Base-by-base conservation (phyloP, 805 yeast species). In the Teunomyces tritomae region DNA sequence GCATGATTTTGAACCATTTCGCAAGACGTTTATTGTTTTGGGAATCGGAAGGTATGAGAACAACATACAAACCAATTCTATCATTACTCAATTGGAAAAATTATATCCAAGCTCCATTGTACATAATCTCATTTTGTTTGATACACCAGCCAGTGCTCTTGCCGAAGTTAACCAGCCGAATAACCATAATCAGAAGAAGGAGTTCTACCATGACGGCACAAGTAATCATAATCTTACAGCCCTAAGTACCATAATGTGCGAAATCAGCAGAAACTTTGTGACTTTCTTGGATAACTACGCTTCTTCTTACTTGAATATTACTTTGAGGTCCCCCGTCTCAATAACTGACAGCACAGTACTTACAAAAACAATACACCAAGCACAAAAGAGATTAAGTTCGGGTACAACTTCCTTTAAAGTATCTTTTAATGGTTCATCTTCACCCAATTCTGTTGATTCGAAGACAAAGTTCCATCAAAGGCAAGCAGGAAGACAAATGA, bases 1-100 rank as follows among this genome's bases (percentile, higher is more conserved):
- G 36, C 88, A 86, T 55, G 98, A 92, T 64, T 82, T 92, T 53
- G 97, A 94, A 66, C 96, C 97, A 1, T 89, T 79, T 65, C 69
- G 97, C 44, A 89, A 89, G 59, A 81, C 87, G 0, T 80, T 89
- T 55, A 74, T 85, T 6, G 82, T 84, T 4, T 42, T 79, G 6
- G 83, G 82, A 0, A 49, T 76, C 11, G 71, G 75, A 1, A 53
- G 60, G 17, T 72, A 70, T 61, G 49, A 44, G 4, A 50, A 43
- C 4, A 40, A 44, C 5, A 29, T 43, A 1, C 49, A 53, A 10
- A 39, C 41, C 7, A 20, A 37, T 6, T 8, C 4, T 16, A n/a
- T 26, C 37, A 52, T 78, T 37, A 57, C 52, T 1, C 60, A 64
- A n/a, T 69, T 90, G 44, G 72, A 70, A 43, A 68, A 65, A 41